phyloP scores from a whole-genome alignment of 108 stramenopile species.

The Nitzschia inconspicua region DNA sequence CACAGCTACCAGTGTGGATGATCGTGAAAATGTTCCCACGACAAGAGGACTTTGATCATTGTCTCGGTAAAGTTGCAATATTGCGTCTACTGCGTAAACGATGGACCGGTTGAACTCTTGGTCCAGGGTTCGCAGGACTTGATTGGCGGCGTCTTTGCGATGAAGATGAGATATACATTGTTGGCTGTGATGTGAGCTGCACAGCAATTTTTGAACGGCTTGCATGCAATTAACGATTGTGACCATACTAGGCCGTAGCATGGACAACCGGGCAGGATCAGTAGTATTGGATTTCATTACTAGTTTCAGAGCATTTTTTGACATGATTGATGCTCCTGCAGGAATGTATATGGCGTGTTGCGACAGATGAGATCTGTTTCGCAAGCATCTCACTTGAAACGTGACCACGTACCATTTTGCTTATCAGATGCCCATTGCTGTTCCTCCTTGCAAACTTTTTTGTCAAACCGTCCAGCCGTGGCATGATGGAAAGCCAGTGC shows the following conservation, averaged over 20 bases:
- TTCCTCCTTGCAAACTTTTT: constrained; percentile 19
- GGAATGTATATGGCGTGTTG: too few relatives aligned
- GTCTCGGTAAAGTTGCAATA: too few relatives aligned
- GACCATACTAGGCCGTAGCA: constrained; percentile 55
- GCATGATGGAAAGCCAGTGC: constrained; percentile 56
- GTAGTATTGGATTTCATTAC: background rate
- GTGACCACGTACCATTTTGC: too few relatives aligned
- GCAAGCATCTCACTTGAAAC: too few relatives aligned
- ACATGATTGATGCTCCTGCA: constrained; percentile 41
- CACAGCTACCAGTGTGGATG: constrained; percentile 34
- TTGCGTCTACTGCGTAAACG: too few relatives aligned
- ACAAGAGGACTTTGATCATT: constrained; percentile 6
- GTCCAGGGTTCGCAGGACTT: background rate
- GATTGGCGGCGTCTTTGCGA: constrained; percentile 13
- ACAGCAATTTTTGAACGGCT: too few relatives aligned
- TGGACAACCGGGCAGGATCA: constrained; percentile 22
- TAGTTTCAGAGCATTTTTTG: constrained; percentile 35
- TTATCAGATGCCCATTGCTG: constrained; percentile 39
- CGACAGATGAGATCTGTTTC: too few relatives aligned
- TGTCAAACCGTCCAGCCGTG: constrained; percentile 32
- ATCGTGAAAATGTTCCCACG: constrained; percentile 46
- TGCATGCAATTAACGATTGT: constrained; percentile 52
- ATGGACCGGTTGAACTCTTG: background rate
- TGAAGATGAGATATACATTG: too few relatives aligned
- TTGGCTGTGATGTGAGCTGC: constrained; percentile 11